Base-by-base conservation (phyloP, 1,284 basidiomycete species). In the Phaffia rhodozyma region DNA sequence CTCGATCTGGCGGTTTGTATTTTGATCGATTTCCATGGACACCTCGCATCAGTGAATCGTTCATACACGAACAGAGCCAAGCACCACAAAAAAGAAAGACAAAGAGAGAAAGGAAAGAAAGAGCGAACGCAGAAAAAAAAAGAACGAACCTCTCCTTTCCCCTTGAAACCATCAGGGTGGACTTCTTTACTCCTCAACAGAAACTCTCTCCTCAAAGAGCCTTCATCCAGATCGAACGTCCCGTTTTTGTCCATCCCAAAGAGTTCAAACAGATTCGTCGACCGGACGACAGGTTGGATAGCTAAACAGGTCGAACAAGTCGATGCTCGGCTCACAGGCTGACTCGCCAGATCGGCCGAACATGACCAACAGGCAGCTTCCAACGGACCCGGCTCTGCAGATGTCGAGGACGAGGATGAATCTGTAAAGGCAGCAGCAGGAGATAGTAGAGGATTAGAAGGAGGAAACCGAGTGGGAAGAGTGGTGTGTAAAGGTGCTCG, bases 161-260 rank as follows among this genome's bases (percentile, higher is more conserved):
- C 63, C 60, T 65, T 65, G 58, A 38, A 65, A 29, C 63, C 58
- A 54, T 65, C 63, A 1, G 63, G 63, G 30, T 65, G 63, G 11
- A 65, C 63, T 21, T 34, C 54, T 23, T 47, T 51, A 18, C 60
- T 60, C n/a, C 43, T 60, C 29, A 47, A 25, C 9, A 65, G 11
- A 38, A 65, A 65, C 1, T 29, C 54, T 5, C 34, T 18, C 32
- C 48, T 57, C 7, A 65, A 38, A 2, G 51, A 38, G 27, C 54
- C 53, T 51, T 51, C 38, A 34, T 65, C 63, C 21, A 65, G 5
- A 7, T 56, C 58, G 58, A 65, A 65, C 4, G 11, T 3, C n/a
- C 50, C 55, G 16, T 65, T 48, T 2, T 51, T 30, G 1, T 52
- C 52, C 1, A 65, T 55, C 20, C 52, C 59, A 16, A 65, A 52